phyloP scores from a whole-genome alignment of 208 protist species.

The Leishmania major region DNA sequence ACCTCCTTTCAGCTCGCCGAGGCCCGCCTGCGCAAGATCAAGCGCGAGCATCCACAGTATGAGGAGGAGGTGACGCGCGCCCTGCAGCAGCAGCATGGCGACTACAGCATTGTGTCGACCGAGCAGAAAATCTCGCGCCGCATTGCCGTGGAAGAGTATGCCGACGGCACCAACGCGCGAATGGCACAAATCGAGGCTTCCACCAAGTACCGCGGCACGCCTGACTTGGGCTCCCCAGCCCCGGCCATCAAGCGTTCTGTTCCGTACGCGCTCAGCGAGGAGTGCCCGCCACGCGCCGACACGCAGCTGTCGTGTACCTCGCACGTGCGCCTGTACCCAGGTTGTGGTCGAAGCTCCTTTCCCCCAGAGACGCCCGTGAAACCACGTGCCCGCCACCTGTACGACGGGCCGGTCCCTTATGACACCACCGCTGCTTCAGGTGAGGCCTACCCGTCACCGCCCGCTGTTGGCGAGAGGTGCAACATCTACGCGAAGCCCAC shows the following conservation, averaged over 20 bases:
- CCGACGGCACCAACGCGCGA: slow-evolving; percentile 38
- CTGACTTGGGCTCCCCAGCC: slow-evolving; percentile 36
- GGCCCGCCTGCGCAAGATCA: slow-evolving; percentile 53
- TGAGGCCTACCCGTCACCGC: slow-evolving; percentile 67
- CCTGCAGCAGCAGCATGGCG: slow-evolving; percentile 40
- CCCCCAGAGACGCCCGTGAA: slow-evolving; percentile 15
- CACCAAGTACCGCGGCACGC: slow-evolving; percentile 34
- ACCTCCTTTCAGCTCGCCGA: slow-evolving; percentile 58
- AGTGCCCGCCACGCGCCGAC: slow-evolving; percentile 41
- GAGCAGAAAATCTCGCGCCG: slow-evolving; percentile 55
- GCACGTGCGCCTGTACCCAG: slow-evolving; percentile 37
- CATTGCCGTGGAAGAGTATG: slow-evolving; percentile 51
- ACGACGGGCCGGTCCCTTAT: slow-evolving; percentile 40
- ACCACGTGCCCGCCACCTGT: slow-evolving; percentile 33
- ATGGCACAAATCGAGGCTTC: slow-evolving; percentile 34
- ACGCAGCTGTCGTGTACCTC: slow-evolving; percentile 19
- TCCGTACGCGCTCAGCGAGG: slow-evolving; percentile 63
- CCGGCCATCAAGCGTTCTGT: slow-evolving; percentile 37
- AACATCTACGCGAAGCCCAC: slow-evolving; percentile 33
- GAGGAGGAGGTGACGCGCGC: slow-evolving; percentile 29
- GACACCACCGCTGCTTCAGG: slow-evolving; percentile 45
- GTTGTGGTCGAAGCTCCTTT: slow-evolving; percentile 39
- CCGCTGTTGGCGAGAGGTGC: slow-evolving; percentile 53
- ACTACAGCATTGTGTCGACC: slow-evolving; percentile 48
- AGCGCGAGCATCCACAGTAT: slow-evolving; percentile 35